phyloP scores from a whole-genome alignment of 257 asterid genomes.

The Scutellaria baicalensis region DNA sequence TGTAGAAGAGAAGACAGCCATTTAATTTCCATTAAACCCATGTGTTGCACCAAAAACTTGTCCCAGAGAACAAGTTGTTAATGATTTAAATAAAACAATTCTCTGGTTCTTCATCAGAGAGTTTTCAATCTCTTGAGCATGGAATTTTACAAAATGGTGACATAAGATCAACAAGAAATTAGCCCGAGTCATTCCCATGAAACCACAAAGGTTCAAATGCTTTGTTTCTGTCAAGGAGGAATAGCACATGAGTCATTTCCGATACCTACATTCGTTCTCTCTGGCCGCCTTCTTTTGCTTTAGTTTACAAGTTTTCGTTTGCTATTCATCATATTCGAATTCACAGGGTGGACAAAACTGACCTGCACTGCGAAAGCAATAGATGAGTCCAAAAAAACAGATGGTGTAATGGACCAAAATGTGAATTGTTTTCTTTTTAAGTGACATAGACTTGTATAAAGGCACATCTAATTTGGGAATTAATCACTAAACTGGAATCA shows the following conservation, averaged over 20 bases:
- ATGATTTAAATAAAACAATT: too few species aligned
- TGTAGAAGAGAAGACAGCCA: neutral
- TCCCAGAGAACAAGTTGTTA: too few species aligned
- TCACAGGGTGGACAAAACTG: constrained; percentile 7
- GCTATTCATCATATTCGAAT: neutral
- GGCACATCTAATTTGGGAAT: neutral
- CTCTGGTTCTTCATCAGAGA: neutral
- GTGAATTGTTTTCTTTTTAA: neutral
- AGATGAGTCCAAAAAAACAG: neutral
- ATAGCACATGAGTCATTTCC: neutral
- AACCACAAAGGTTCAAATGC: neutral
- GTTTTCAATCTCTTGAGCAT: neutral
- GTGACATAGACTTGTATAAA: neutral
- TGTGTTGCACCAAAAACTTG: neutral
- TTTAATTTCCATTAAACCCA: neutral
- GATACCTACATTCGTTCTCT: neutral
- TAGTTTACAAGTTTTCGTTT: neutral
- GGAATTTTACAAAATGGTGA: neutral
- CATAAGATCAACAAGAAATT: neutral
- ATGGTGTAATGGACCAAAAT: neutral
- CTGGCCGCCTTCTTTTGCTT: neutral
- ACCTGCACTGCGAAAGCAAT: constrained; percentile 15
- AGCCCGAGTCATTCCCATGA: neutral
- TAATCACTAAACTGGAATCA: neutral
- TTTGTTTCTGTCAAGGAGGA: neutral